Base-by-base conservation (phyloP, 2,329 filamentous ascomycete genomes). In the Lachnellula subtilissima region DNA sequence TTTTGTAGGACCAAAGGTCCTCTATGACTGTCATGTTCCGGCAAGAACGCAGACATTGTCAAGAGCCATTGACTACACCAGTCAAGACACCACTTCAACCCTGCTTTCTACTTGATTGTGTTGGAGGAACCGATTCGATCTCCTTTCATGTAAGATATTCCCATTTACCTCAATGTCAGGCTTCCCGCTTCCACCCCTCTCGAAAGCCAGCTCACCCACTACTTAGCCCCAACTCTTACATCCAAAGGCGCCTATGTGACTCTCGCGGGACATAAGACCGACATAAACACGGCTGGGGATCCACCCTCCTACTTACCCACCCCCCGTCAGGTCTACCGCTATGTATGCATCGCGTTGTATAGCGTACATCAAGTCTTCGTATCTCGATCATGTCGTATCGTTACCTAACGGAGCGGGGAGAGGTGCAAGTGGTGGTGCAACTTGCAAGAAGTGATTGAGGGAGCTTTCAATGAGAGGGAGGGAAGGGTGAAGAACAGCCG, bases 91-190 rank as follows among this genome's bases (percentile, higher is more conserved):
- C 1, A 14, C 54, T 2, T 40, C 61, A 42, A 47, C 53, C 36
- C 57, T 67, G 25, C 48, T 61, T 15, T 51, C 61, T 6, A 37
- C 22, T 7, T 45, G 65, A 69, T 50, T 68, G 66, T 52, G 67
- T 75, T 39, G 77, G 77, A 7, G 69, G 74, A 11, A 66, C 55
- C 5, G 66, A 67, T 12, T 50, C 67, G 8, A 48, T 68, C 28
- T 42, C 57, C 4, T 39, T 39, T 40, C 65, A 67, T 56, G 65
- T 65, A 61, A 37, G 54, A 59, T 4, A 14, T 8, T 3, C 19
- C 19, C 19, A 8, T 14, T 43, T 7, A 17, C 8, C 40, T 22
- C 40, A 23, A 22, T 22, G 17, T 22, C 12, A 7, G 14, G 14
- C n/a, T 25, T 25, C 12, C 11, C 42, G 22, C 25, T 28, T 5